Base-by-base conservation (phyloP, 1,284 basidiomycete genomes). In the Volvariella surrecta region DNA sequence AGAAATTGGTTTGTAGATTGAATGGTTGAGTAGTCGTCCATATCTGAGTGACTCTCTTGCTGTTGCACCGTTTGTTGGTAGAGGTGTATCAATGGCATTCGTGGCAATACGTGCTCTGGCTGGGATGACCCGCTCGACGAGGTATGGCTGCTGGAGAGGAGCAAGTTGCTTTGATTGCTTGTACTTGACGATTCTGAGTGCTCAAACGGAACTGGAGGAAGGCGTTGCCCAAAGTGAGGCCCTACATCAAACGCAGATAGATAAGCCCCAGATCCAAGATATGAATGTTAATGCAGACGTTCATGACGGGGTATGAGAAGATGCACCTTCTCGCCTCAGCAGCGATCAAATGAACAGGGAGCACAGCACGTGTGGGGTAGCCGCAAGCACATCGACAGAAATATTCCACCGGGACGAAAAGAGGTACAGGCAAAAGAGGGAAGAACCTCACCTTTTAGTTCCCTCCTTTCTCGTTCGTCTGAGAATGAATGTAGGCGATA, bases 391-490 rank as follows among this genome's bases (percentile, higher is more conserved):
- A 6, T 6, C 24, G 11, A 28, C 24, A 11, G 11, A 11, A 28
- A 28, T 28, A 28, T 11, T 39, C 51, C 60, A 57, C 55, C 57
- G 58, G 54, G 53, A 53, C 48, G 55, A 50, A 49, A 51, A 56
- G 15, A 39, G 43, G 41, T 50, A 42, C 28, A 53, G 43, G 50
- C 37, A 40, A 37, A 43, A 35, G 46, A 49, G 32, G 24, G 6
- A 28, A 28, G 6, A 11, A 6, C 28, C 78, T 86, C 68, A 95
- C 92, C 91, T 89, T 85, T 89, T 53, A 86, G 81, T 55, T 85
- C 61, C 49, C 67, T 70, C 46, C 74, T 70, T 18, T 74, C 70
- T 50, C 76, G 73, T 56, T 82, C 77, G 58, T 79, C 83, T 86
- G 55, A 39, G 21, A 35, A 19, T 35, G 24, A 53, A 47, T 49